These are phyloP conservation scores for Salix suchowensis DNA, from an alignment of 345 rosid genomes.

Conservation along the genomic window DNA sequence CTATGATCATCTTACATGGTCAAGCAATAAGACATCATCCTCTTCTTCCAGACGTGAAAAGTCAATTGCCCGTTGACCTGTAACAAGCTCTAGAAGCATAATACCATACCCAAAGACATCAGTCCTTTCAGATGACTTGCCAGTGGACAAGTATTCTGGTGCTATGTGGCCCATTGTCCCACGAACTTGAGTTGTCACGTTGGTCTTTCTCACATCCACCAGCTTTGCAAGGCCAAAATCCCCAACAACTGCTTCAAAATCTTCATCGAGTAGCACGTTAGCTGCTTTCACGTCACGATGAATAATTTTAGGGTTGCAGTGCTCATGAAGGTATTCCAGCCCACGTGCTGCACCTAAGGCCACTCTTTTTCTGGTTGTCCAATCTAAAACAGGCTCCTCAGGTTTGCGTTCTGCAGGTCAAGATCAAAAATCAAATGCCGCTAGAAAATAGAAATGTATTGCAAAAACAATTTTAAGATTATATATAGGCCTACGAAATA, in stretches of 20 bases:
- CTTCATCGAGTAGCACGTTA: constrained; percentile 83
- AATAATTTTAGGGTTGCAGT: constrained; percentile 93
- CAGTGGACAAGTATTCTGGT: constrained; percentile 92
- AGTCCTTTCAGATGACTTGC: constrained; percentile 90
- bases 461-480: neutral
- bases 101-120: constrained; percentile 98
- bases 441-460: neutral
- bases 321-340: constrained; percentile 93
- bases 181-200: constrained; percentile 95
- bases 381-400: constrained; percentile 69
- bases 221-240: constrained; percentile 95
- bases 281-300: constrained; percentile 99
- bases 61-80: constrained; percentile 98
- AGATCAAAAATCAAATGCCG: constrained; percentile 2
- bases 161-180: constrained; percentile 99
- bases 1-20: constrained; percentile 55
- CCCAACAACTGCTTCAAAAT: constrained; percentile 96
- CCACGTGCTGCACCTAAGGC: constrained; percentile 96
- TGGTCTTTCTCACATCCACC: constrained; percentile 81
- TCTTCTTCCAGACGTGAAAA: constrained; percentile 96
- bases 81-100: constrained; percentile 94
- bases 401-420: constrained; percentile 67
- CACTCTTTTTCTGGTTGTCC: constrained; percentile 77
- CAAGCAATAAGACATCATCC: constrained; percentile 87
- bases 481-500: neutral